Base-by-base conservation (phyloP, 2,329 filamentous ascomycete species). In the Periconia macrospinosa region DNA sequence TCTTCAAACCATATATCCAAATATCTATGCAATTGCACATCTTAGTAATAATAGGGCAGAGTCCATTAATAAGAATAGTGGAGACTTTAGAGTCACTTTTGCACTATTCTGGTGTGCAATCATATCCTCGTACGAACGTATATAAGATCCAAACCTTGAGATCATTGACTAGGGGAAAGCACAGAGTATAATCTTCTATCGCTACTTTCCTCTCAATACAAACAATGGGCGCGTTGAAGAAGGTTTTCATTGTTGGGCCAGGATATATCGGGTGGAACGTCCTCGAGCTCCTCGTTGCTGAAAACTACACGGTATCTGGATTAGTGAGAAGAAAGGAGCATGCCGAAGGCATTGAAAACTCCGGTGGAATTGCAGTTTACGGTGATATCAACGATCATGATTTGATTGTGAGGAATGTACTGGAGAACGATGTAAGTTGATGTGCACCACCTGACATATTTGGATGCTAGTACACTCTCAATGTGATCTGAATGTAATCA, bases 211-310 rank as follows among this genome's bases (percentile, higher is more conserved):
- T 8, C 23, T 3, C 3, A 27, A 27, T 27, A 27, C 3, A 27
- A 46, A 54, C 1, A 43, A 54, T 50, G 52, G 30, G n/a, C 37
- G 41, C 47, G 23, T 17, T 47, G 6, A 58, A 56, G 27, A 71
- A 61, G 13, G 74, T 79, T 41, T 74, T 79, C 62, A 69, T 79
- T 49, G 60, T 81, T 43, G 78, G 78, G 11, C 75, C 78, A 11
- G 77, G 78, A 55, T 79, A 75, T 68, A 79, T 81, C 51, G 79
- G 79, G 41, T 76, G 75, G 62, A 76, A 79, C 27, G 70, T 82
- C 40, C 67, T 81, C 20, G 75, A 79, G 6, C 63, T 76, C 7
- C 71, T 82, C 15, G 59, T 77, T 41, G 61, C 62, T 45, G 75
- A 79, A 50, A 66, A 70, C 17, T 78, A 80, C 60, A 55, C 60